Base-by-base conservation (phyloP, 2,329 filamentous ascomycete species). In the Xylaria sp. region DNA sequence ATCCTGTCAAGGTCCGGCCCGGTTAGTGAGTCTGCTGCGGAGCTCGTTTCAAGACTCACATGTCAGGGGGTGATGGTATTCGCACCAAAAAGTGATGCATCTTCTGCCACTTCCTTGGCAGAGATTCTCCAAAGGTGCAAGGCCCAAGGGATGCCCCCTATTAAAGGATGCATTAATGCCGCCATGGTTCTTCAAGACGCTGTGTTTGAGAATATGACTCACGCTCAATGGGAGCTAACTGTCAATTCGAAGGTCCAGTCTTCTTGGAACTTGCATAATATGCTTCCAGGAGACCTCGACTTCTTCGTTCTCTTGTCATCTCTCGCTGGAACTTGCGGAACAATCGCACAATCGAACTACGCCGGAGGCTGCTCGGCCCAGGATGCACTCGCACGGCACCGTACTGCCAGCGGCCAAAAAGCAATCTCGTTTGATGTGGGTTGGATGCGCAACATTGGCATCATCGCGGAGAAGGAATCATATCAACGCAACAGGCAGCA, bases 121-220 rank as follows among this genome's bases (percentile, higher is more conserved):
- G 44, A 38, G 11, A 63, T 69, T 0, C 63, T 76, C 6, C 58
- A 71, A n/a, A 69, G 71, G 15, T 73, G 63, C 44, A 60, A 53
- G 33, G 48, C 60, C 4, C 49, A 31, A 33, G 67, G 49, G 6
- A 74, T 75, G 72, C 72, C 73, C 3, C 81, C 81, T 1, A 77
- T 85, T 28, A 74, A 76, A 42, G 48, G 48, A 51, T 51, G 48
- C 26, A 51, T 51, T 13, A 51, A 51, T 31, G 48, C 48, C 15
- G 48, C 48, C 13, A 83, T 85, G 81, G 80, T 84, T 1, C 74
- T 81, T 10, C 69, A 77, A 67, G 76, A 77, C 40, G 71, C 75
- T 2, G 44, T 68, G 20, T 76, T 76, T 36, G 67, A 75, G 46
- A 76, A 75, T 62, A 77, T 77, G 75, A 76, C 66, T 0, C 65